Conservation (phyloP, 306 rosid genomes). For the Glycyrrhiza uralensis region DNA sequence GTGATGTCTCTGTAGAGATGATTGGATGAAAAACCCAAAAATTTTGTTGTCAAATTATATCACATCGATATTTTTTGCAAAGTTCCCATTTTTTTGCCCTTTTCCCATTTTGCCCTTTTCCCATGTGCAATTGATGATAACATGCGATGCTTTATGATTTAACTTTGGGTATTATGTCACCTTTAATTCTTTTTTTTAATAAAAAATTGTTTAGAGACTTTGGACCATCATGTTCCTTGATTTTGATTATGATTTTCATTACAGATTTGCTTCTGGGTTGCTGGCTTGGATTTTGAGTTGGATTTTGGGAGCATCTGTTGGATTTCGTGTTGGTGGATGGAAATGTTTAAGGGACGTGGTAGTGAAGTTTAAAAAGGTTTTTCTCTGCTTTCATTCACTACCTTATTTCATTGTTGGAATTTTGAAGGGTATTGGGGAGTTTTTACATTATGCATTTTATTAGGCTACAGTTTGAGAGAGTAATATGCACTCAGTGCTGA, state of each 20-base stretch:
- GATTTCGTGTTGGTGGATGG: constrained; percentile 95
- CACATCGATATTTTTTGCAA: constrained; percentile 1
- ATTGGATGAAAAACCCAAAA: not conserved
- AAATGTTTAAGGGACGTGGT: constrained; percentile 81
- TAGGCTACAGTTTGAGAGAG: constrained; percentile 3
- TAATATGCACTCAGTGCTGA: not conserved
- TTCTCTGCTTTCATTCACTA: constrained; percentile 22
- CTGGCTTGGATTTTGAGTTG: constrained; percentile 91
- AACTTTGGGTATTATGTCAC: constrained; percentile 14
- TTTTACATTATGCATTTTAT: constrained; percentile 7
- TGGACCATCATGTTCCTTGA: constrained; percentile 19
- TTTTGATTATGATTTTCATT: constrained; percentile 18
- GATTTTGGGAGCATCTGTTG: constrained; percentile 79
- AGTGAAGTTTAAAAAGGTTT: constrained; percentile 90
- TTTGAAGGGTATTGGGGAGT: constrained; percentile 9
- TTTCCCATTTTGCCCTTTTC: not conserved
- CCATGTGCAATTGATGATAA: not conserved
- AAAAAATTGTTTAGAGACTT: not conserved
- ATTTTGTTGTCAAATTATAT: not conserved
- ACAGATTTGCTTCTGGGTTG: constrained; percentile 83
- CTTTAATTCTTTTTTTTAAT: not conserved
- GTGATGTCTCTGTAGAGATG: not conserved
- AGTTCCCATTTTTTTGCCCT: not conserved
- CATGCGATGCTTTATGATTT: not conserved
- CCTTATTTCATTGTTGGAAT: constrained; percentile 11